Percentiles rank a stretch among this genome's conserved stretches.
Evolutionary conservation across 148 eudicot genomes (phyloP).

Genomic region (Rhododendron vialii): DNA sequence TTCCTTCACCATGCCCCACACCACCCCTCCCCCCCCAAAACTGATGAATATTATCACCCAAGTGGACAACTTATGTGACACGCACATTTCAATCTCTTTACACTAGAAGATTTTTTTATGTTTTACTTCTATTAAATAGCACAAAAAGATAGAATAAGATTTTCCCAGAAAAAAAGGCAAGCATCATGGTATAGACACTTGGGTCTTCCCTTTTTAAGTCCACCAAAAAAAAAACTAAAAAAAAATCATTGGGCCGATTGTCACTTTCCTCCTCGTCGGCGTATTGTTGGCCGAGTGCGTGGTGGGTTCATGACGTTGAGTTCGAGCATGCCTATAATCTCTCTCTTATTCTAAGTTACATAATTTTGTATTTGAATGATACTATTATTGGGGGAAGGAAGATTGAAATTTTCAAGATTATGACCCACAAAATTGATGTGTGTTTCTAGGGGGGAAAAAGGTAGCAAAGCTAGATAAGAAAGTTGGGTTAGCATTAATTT

Average conservation of each 20-base stretch:
- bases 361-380: neutral
- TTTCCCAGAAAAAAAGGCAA: neutral
- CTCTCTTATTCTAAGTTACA: neutral
- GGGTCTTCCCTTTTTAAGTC: neutral
- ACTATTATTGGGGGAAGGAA: neutral
- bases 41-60: neutral
- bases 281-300: neutral
- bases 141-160: neutral
- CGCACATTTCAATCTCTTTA: neutral
- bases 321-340: constrained; percentile 4
- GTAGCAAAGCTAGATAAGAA: neutral
- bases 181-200: constrained; percentile 1
- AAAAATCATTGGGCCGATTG: neutral
- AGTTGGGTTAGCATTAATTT: neutral
- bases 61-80: constrained; percentile 10
- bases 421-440: constrained; percentile 20
- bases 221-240: neutral
- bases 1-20: neutral
- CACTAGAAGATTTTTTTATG: neutral
- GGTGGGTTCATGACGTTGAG: constrained; percentile 14
- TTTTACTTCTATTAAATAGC: neutral
- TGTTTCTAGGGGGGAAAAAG: neutral
- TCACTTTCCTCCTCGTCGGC: constrained; percentile 11
- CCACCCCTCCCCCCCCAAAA: neutral
- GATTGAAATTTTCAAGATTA: neutral